These are phyloP conservation scores for Scleromitrula shiraiana DNA, from an alignment of 2,329 filamentous ascomycete species.

Conservation along the genomic window DNA sequence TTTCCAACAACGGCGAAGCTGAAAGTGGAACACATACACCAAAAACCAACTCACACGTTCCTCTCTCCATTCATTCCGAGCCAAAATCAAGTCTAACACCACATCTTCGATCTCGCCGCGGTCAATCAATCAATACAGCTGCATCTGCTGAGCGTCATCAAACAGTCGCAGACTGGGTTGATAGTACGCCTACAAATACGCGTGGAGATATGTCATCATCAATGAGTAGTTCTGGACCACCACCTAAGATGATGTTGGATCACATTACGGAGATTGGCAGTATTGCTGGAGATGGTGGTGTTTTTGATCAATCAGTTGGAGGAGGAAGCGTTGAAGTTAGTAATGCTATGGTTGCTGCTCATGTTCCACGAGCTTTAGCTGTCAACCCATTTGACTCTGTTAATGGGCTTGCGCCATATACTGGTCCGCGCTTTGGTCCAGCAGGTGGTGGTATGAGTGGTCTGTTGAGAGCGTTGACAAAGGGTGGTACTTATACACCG, in stretches of 20 bases:
- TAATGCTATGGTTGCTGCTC: background rate
- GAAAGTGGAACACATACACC: background rate
- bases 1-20: background rate
- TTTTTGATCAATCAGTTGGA: background rate
- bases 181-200: conserved; percentile 12
- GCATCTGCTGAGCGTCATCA: conserved; percentile 12
- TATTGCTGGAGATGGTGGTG: too few relatives aligned
- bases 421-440: background rate
- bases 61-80: conserved; percentile 5
- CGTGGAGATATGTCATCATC: too few relatives aligned
- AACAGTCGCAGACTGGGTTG: conserved; percentile 16
- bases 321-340: background rate
- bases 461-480: conserved; percentile 16
- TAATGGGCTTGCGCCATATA: conserved; percentile 4
- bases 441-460: conserved; percentile 12
- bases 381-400: conserved; percentile 12
- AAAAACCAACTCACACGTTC: background rate
- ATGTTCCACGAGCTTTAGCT: background rate
- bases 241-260: too few relatives aligned
- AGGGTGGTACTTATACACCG: conserved; percentile 19
- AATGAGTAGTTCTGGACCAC: too few relatives aligned
- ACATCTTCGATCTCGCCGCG: conserved; percentile 17
- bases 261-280: too few relatives aligned
- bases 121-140: conserved; percentile 14
- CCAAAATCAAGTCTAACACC: conserved; percentile 13